Conservation (phyloP, 768 basidiomycete genomes). For the Suillus luteus region DNA sequence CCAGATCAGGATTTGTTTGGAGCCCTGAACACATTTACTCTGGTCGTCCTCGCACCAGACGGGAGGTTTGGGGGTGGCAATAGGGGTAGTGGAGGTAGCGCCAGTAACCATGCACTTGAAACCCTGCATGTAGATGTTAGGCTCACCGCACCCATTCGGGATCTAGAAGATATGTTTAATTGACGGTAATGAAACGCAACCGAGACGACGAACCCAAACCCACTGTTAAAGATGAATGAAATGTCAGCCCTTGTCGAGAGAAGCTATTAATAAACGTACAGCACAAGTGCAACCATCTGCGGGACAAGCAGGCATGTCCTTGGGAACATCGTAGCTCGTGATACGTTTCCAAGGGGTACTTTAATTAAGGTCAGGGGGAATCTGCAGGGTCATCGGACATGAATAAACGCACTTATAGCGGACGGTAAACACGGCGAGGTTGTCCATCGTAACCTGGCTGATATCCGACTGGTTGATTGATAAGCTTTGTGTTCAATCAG, state of each 20-base stretch:
- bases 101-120: conserved; percentile 53
- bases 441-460: conserved; percentile 45
- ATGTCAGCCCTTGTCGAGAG: background rate
- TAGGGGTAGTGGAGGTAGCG: conserved; percentile 39
- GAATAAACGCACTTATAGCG: conserved; percentile 41
- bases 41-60: conserved; percentile 55
- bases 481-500: background rate
- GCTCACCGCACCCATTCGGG: conserved; percentile 47
- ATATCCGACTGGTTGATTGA: conserved; percentile 44
- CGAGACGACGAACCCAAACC: conserved; percentile 46
- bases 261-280: conserved; percentile 30
- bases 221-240: conserved; percentile 35
- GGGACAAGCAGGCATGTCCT: conserved; percentile 51
- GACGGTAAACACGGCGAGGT: conserved; percentile 55
- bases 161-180: conserved; percentile 10
- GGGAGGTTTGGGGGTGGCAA: conserved; percentile 46
- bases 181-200: background rate
- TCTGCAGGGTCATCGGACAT: background rate
- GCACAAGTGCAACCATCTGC: conserved; percentile 53
- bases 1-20: conserved; percentile 61
- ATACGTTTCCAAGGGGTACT: conserved; percentile 58
- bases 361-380: background rate
- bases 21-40: conserved; percentile 44
- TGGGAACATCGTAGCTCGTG: conserved; percentile 48
- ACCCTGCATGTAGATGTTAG: conserved; percentile 52